Base-by-base conservation (phyloP, 305 asterid species). In the Fraxinus latifolia region DNA sequence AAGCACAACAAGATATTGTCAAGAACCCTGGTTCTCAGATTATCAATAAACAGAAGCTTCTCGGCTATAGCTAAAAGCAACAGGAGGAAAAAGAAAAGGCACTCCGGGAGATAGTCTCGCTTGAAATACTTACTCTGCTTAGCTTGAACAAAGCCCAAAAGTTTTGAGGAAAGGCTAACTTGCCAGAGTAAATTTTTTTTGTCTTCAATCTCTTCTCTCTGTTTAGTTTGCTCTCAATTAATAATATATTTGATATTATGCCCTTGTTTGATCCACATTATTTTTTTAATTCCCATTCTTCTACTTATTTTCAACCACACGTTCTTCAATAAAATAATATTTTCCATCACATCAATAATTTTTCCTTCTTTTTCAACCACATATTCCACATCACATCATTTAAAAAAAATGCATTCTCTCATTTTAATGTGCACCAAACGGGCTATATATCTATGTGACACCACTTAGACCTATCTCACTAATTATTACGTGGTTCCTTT, bases 31-130 rank as follows among this genome's bases (percentile, higher is more conserved):
- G 74, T 58, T 85, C 68, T 79, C 53, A 55, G 60, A 74, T 53
- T 65, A 78, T 65, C 65, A 82, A 53, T 65, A 71, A 31, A 71
- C 23, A 74, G 81, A 37, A 80, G 79, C 71, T 76, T 80, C 74
- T n/a, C 29, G 1, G 14, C 23, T 19, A 29, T 5, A 44, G 68
- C 15, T 76, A 76, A 27, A 76, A 17, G 42, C 14, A 44, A 47
- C 14, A 76, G 29, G 34, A 53, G 25, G 23, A 9, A 47, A 27
- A 68, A 68, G 44, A 15, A 29, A 65, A 15, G 75, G 42, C 39
- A 29, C 37, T 12, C 21, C 37, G 1, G 53, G n/a, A 11, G 53
- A 70, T 70, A 31, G 37, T 12, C 39, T 70, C 21, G 1, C 39
- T 29, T 70, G 23, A 70, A 70, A 25, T 25, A 65, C 73, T 62